Base-by-base conservation (phyloP, 202 grass and related monocot genomes). In the Elaeis oleifera region DNA sequence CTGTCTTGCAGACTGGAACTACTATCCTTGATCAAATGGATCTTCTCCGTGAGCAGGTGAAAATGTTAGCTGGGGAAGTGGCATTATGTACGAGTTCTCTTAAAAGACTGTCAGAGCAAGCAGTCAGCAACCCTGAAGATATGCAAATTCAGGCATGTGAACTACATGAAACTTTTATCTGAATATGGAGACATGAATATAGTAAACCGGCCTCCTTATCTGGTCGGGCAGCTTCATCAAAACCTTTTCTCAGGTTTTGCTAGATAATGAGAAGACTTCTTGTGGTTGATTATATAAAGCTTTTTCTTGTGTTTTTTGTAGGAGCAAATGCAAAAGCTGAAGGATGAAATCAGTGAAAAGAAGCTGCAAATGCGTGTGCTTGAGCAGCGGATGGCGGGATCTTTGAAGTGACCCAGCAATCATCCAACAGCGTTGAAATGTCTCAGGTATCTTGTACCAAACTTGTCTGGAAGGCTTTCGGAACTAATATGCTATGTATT, bases 11-110 rank as follows among this genome's bases (percentile, higher is more conserved):
- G 92, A 80, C 84, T 54, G 87, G 92, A 80, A 84, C 81, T 69
- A 91, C 87, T 66, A 97, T 97, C 4, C 76, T 89, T 60, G 92
- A 97, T 85, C 92, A 97, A 84, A 91, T 97, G 68, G 92, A 97
- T 83, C 87, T 97, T 85, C 84, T 96, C 25, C 79, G 83, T 53
- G 92, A 97, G 65, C 92, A 91, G 71, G 84, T 97, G 54, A 97
- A 97, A 78, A 97, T 91, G 92, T 61, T 91, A 32, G 82, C 84
- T 31, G 92, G 92, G 50, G 92, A 96, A 77, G 80, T 91, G 63
- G 92, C 92, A 79, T 57, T 96, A 59, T 91, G 87, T 72, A 91
- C 87, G 65, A 96, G 92, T 68, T 85, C 92, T 65, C 87, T 96
- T 68, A 96, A 96, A 78, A 86, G 92, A 28, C 51, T 96, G n/a